Evolutionary conservation across 495 filamentous ascomycete genomes (phyloP).

Genomic region (Lichenothelia convexa): DNA sequence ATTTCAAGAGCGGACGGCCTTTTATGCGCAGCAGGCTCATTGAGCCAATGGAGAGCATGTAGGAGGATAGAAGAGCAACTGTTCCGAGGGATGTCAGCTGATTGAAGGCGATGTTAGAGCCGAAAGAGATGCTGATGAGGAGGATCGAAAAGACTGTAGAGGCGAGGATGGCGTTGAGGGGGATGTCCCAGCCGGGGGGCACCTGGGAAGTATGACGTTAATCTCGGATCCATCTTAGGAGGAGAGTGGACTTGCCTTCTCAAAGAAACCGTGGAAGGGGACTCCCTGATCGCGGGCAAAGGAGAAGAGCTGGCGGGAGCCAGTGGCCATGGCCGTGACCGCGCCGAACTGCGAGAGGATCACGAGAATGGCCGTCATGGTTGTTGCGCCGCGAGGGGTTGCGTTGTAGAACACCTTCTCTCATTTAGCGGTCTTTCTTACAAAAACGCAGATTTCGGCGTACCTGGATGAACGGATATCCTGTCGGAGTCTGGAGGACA

Average conservation of each 20-base stretch:
- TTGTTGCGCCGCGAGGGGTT: conserved; percentile 4
- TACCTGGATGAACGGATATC: conserved; percentile 10
- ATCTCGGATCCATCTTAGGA: conserved; percentile 10
- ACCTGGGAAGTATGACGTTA: conserved; percentile 1
- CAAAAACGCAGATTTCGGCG: no score
- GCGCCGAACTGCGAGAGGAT: neutral
- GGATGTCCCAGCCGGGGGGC: conserved; percentile 1
- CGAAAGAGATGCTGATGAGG: conserved; percentile 13
- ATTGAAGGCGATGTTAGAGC: conserved; percentile 11
- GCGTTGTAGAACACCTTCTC: conserved; percentile 13
- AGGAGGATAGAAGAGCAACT: conserved; percentile 5
- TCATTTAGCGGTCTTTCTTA: no score
- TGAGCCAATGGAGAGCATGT: conserved; percentile 9
- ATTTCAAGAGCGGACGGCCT: conserved; percentile 2
- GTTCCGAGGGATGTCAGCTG: conserved; percentile 9
- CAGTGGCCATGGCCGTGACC: conserved; percentile 6
- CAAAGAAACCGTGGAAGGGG: conserved; percentile 3
- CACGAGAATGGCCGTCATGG: conserved; percentile 6
- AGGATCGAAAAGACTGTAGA: conserved; percentile 6
- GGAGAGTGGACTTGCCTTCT: neutral
- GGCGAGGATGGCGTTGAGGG: conserved; percentile 9
- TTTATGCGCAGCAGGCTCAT: neutral
- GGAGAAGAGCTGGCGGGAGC: conserved; percentile 8
- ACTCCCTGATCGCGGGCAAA: conserved; percentile 10
- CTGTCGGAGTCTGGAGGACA: conserved; percentile 2